phyloP scores from a whole-genome alignment of 192 early-diverging fungal species.

The Coemansia sp. region DNA sequence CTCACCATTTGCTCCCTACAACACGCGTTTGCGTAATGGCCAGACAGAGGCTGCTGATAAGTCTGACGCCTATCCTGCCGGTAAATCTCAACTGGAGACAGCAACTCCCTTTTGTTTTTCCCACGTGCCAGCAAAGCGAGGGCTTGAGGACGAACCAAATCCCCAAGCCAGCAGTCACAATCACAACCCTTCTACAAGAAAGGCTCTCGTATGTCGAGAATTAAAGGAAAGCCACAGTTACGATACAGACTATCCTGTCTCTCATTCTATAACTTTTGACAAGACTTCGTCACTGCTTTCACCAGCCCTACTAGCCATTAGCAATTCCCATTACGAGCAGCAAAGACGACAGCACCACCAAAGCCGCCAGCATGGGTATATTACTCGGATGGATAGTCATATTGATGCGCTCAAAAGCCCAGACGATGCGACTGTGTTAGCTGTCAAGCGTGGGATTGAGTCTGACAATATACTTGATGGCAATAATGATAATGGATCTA shows the following conservation, averaged over 20 bases:
- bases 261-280: not conserved
- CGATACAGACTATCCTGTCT: not conserved
- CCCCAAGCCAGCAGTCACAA: too few relatives aligned
- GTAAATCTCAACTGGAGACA: too few relatives aligned
- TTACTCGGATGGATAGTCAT: not conserved
- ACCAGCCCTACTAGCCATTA: slow-evolving; percentile 38
- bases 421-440: not conserved
- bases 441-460: not conserved
- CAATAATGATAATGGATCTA: not conserved
- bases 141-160: too few relatives aligned
- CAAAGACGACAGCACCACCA: slow-evolving; percentile 14
- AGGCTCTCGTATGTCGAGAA: too few relatives aligned
- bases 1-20: not conserved
- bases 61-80: not conserved
- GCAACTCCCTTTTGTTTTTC: too few relatives aligned
- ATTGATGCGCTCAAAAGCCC: not conserved
- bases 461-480: not conserved
- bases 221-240: not conserved
- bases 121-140: too few relatives aligned
- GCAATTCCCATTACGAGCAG: slow-evolving; percentile 40
- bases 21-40: not conserved
- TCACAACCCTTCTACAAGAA: too few relatives aligned
- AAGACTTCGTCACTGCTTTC: slow-evolving; percentile 18
- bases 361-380: not conserved
- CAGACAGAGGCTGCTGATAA: not conserved